Evolutionary conservation across 179 eudicot genomes (phyloP).

Genomic region (Silene noctiflora): DNA sequence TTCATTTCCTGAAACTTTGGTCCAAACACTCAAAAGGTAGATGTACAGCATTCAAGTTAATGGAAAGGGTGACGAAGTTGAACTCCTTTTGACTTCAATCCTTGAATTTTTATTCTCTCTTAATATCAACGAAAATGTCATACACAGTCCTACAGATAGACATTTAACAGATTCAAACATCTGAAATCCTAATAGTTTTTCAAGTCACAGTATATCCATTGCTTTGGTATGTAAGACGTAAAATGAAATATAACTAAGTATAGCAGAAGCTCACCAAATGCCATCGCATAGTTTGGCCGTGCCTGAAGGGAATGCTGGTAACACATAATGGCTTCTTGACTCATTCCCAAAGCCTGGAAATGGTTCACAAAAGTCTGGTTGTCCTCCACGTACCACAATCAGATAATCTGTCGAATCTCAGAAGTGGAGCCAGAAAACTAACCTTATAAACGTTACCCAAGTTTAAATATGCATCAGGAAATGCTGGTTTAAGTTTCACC

Average conservation of each 20-base stretch:
- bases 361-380: conserved; percentile 12
- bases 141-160: too few species aligned
- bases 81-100: too few species aligned
- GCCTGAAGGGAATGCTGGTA: conserved; percentile 83
- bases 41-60: too few species aligned
- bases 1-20: too few species aligned
- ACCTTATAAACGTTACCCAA: conserved; percentile 92
- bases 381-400: conserved; percentile 16
- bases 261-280: conserved; percentile 59
- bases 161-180: too few species aligned
- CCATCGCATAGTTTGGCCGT: conserved; percentile 86
- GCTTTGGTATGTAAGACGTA: too few species aligned
- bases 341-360: conserved; percentile 78
- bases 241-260: neutral
- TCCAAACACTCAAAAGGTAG: too few species aligned
- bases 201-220: too few species aligned
- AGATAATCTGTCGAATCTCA: conserved; percentile 18
- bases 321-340: conserved; percentile 78
- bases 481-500: conserved; percentile 74
- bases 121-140: too few species aligned
- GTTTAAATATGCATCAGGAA: conserved; percentile 84
- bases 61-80: too few species aligned
- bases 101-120: too few species aligned
- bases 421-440: conserved; percentile 26
- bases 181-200: too few species aligned